Evolutionary conservation across 345 rosid genomes (phyloP), one percentile per base, ranked within the genome.

Genomic region (Odontarrhena argentea): DNA sequence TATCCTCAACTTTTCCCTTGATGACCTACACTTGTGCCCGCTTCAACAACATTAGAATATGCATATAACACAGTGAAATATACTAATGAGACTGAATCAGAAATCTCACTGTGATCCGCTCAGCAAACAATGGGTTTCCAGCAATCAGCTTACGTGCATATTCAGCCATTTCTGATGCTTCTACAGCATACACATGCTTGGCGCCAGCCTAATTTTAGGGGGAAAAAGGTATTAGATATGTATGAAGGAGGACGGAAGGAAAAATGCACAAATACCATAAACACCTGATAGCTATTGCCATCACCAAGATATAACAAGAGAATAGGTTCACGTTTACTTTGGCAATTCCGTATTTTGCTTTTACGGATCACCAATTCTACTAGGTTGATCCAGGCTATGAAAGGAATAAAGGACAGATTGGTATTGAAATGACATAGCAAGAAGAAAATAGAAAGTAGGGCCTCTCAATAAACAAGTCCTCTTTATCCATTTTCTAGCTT

Each of bases 81-180:
- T 60, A 40, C 42, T 28, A 69, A 75, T 25, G 48, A 28, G 7
- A 52, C 5, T 52, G 65, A 14, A 59, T 12, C 22, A 66, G 38
- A 71, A 69, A 60, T 70, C 87, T 78, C 65, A 88, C 99, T 7
- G 97, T 94, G 53, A 94, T 94, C 68, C 90, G 84, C 13, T 91
- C 83, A 35, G 84, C 92, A 57, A 91, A 74, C 4, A 78, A 62
- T 44, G 97, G 96, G 77, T 94, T 91, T 73, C 97, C 97, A 67
- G 92, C 85, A 79, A 94, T 85, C 70, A 94, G 90, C 74, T 83
- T 94, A 59, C 91, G 82, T 43, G 99, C 99, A 80, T 94, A 94
- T 51, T 91, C 97, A 47, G 96, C 91, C 97, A 94, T 94, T 80
- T 94, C 99, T 50, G 97, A 94, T 72, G 99, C 97, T 84, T 94